Base-by-base conservation (phyloP, 2,329 filamentous ascomycete species). In the Fusarium mangiferae region DNA sequence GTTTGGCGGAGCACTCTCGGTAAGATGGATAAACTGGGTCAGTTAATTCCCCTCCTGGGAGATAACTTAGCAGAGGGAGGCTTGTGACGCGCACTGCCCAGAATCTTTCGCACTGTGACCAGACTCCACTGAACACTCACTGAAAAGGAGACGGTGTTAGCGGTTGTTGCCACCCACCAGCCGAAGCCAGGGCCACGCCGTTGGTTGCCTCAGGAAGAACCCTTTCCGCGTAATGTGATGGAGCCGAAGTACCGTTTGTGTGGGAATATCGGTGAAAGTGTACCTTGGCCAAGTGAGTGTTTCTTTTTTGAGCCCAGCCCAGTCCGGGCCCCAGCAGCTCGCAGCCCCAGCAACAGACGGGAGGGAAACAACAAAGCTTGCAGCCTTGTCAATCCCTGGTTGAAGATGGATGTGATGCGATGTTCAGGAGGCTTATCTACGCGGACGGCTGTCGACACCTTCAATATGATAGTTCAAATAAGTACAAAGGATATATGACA, bases 171-270 rank as follows among this genome's bases (percentile, higher is more conserved):
- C 72, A 75, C 69, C 61, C 70, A 68, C 70, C 69, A 67, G 62
- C 62, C 59, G 42, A 44, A 67, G 60, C 63, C 73, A 70, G 69
- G 65, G 62, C 68, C 59, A 74, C 68, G 62, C 73, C 61, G 67
- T 76, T 78, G 70, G 77, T 56, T 78, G 77, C 77, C 77, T 78
- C 77, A 78, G 75, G 77, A 77, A 60, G 52, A 66, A 10, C 39
- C 38, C 55, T 71, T 67, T 73, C 73, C 72, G 59, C 62, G 73
- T 68, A 66, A 30, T 66, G 17, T 28, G 48, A 45, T 20, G n/a
- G 22, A 72, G 22, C 24, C 24, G 22, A 74, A 30, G 77, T 78
- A 78, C 57, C 46, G 8, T 57, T 66, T 62, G 24, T 26, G 60
- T 64, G 56, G 58, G 52, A 36, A 41, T 26, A 20, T 52, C 39